Conservation (phyloP, 805 yeast genomes). For the Nakazawaea wyomingensis region DNA sequence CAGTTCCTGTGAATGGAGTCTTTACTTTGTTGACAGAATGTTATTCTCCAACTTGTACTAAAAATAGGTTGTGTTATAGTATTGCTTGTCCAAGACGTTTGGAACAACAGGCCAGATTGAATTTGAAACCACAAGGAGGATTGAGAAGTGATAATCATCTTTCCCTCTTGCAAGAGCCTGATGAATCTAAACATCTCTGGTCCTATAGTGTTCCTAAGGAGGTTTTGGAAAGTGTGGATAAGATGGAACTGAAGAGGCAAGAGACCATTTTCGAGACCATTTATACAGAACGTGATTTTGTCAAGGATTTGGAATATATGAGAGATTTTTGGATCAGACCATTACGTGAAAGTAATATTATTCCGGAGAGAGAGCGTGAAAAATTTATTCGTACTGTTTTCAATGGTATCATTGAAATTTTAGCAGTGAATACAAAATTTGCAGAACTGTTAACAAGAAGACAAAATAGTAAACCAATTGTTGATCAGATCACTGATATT, state of each 20-base stretch:
- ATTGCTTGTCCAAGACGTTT: slow-evolving; percentile 94
- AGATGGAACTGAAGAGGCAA: slow-evolving; percentile 85
- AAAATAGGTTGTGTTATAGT: slow-evolving; percentile 84
- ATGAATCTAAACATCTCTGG: slow-evolving; percentile 85
- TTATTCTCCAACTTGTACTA: slow-evolving; percentile 93
- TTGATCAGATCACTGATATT: slow-evolving; percentile 81
- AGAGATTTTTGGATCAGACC: slow-evolving; percentile 95
- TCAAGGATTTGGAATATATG: slow-evolving; percentile 87
- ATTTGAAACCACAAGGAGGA: slow-evolving; percentile 84
- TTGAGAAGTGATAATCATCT: slow-evolving; percentile 69
- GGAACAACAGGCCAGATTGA: slow-evolving; percentile 91
- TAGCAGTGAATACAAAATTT: slow-evolving; percentile 74
- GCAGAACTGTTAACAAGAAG: slow-evolving; percentile 87
- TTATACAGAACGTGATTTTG: slow-evolving; percentile 91
- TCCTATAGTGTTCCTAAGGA: slow-evolving; percentile 83
- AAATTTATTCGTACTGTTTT: slow-evolving; percentile 89
- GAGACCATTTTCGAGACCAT: slow-evolving; percentile 93
- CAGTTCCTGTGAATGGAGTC: slow-evolving; percentile 69
- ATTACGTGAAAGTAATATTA: slow-evolving; percentile 75
- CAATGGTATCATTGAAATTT: slow-evolving; percentile 82
- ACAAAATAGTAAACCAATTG: slow-evolving; percentile 81
- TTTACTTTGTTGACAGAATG: slow-evolving; percentile 91
- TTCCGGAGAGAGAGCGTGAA: slow-evolving; percentile 85
- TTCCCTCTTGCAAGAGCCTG: slow-evolving; percentile 66
- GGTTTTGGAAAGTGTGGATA: slow-evolving; percentile 71